Conservation (phyloP, 495 filamentous ascomycete genomes). For the Chaetomidium leptoderma region DNA sequence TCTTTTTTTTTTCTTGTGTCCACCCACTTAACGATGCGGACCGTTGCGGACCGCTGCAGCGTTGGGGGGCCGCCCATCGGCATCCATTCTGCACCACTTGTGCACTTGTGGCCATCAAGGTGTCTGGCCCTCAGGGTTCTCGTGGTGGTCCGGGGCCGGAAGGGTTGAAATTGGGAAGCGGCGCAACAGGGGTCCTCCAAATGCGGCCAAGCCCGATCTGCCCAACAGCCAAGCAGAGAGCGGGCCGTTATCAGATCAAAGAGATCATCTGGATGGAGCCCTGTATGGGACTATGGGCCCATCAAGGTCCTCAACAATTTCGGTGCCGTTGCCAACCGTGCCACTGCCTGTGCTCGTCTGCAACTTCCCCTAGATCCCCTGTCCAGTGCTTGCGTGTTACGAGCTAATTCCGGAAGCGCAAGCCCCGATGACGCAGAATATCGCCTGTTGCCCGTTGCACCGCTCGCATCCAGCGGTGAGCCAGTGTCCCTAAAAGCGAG, state of each 20-base stretch:
- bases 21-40: background rate
- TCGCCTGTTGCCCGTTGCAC: background rate
- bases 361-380: background rate
- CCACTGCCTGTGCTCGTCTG: background rate
- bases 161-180: background rate
- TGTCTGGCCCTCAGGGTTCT: constrained; percentile 24
- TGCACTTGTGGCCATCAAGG: constrained; percentile 15
- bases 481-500: background rate
- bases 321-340: background rate
- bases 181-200: background rate
- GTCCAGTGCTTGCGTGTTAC: background rate
- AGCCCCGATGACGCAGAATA: background rate
- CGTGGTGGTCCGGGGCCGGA: too few species aligned
- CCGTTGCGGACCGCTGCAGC: background rate
- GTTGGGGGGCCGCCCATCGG: too few species aligned
- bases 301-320: too few species aligned
- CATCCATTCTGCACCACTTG: too few species aligned
- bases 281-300: too few species aligned
- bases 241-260: constrained; percentile 19
- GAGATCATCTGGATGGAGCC: too few species aligned
- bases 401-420: constrained; percentile 5
- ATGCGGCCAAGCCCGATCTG: background rate
- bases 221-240: background rate
- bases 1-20: background rate
- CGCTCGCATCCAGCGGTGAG: constrained; percentile 3